These are phyloP conservation scores for Golubevia sp. DNA, from an alignment of 1,284 basidiomycete species.

Conservation along the genomic window DNA sequence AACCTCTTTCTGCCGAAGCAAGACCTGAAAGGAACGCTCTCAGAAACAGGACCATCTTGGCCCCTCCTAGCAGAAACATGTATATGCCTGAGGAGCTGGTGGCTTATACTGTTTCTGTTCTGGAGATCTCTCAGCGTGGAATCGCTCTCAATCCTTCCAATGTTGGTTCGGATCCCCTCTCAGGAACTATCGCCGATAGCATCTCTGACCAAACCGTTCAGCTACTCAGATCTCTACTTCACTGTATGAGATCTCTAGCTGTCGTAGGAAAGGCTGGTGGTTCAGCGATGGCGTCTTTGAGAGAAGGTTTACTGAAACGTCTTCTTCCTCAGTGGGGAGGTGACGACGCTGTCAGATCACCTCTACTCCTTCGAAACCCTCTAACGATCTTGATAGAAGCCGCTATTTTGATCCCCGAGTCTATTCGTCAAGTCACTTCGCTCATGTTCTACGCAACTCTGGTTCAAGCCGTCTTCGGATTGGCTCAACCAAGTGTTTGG, in stretches of 20 bases:
- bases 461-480: slow-evolving; percentile 54
- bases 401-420: slow-evolving; percentile 43
- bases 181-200: slow-evolving; percentile 27
- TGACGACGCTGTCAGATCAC: slow-evolving; percentile 49
- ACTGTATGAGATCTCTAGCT: slow-evolving; percentile 30
- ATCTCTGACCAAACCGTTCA: slow-evolving; percentile 33
- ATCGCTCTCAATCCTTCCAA: slow-evolving; percentile 20
- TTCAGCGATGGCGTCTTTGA: slow-evolving; percentile 13
- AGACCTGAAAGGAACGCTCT: slow-evolving; percentile 24
- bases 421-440: slow-evolving; percentile 47
- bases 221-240: slow-evolving; percentile 42
- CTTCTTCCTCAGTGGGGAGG: slow-evolving; percentile 56
- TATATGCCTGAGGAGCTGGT: slow-evolving; percentile 57
- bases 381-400: slow-evolving; percentile 54
- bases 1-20: slow-evolving; percentile 40
- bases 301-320: slow-evolving; percentile 53
- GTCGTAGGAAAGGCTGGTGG: slow-evolving; percentile 14
- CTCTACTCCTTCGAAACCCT: slow-evolving; percentile 51
- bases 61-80: slow-evolving; percentile 38
- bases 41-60: slow-evolving; percentile 43
- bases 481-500: slow-evolving; percentile 55
- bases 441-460: slow-evolving; percentile 58
- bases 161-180: slow-evolving; percentile 14
- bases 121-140: slow-evolving; percentile 51
- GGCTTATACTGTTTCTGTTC: slow-evolving; percentile 54